Evolutionary conservation across 345 rosid species (phyloP).

Genomic region (Eucalyptus polyanthemos): DNA sequence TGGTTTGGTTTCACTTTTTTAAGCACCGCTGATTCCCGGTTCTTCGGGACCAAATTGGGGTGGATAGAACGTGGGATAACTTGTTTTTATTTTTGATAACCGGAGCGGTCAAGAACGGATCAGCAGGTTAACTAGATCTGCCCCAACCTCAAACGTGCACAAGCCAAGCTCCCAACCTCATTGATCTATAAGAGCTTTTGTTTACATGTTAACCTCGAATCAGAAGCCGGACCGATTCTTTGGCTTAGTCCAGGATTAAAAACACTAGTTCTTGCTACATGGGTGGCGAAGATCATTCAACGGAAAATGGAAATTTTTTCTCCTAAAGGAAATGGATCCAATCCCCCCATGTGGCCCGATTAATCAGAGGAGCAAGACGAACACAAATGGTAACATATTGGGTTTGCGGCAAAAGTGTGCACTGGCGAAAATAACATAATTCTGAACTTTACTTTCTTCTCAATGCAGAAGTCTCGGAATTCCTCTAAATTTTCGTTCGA

Average conservation of each 20-base stretch:
- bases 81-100: too few species aligned
- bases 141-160: not conserved
- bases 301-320: not conserved
- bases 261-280: not conserved
- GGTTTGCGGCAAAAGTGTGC: not conserved
- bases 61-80: not conserved
- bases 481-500: not conserved
- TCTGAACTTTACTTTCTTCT: not conserved
- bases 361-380: not conserved
- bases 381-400: not conserved
- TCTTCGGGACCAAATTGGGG: not conserved
- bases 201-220: not conserved
- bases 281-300: not conserved
- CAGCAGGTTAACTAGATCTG: not conserved
- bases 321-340: not conserved
- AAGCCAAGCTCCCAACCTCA: not conserved
- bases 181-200: not conserved
- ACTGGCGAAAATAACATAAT: too few species aligned
- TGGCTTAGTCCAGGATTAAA: not conserved
- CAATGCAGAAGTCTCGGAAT: fast-evolving
- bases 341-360: not conserved
- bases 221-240: not conserved
- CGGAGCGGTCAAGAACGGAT: not conserved
- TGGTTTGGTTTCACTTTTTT: not conserved
- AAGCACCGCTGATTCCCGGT: fast-evolving